Base-by-base conservation (phyloP, 352 stramenopile species). In the Pythium monospermum region DNA sequence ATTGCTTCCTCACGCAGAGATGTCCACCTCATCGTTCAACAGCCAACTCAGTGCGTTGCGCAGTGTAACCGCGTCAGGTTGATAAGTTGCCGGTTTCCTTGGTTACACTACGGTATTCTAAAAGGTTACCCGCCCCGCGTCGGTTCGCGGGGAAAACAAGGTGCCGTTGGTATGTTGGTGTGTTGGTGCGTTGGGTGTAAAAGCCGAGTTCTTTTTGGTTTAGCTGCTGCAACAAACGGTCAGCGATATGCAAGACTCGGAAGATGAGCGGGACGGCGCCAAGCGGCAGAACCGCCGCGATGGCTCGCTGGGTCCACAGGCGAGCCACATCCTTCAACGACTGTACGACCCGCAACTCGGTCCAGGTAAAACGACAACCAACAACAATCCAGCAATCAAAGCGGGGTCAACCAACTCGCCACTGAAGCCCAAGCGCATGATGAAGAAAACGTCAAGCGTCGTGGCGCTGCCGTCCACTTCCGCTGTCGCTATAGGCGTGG, bases 311-410 rank as follows among this genome's bases (percentile, higher is more conserved):
- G 76, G 72, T 1, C 72, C 74, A 8, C 72, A 85, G 49, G 57
- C 72, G 19, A 83, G 45, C 27, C 59, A 85, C 31, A 87, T 87
- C 49, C 58, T 85, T 28, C 76, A 87, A 57, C 70, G 76, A 13
- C 53, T 87, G 2, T 87, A 87, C 25, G 76, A 85, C 37, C 76
- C 76, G 4, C 72, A 83, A 25, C 59, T 85, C 23, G 76, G 72
- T 0, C 68, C 74, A 25, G 59, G 39, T 12, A 28, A 33, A 12
- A 15, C n/a, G 16, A 4, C n/a, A 19, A 41, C 5, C 13, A 21
- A 13, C 42, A 41, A 19, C 13, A 21, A 13, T 26, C 7, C 30
- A 27, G 30, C 27, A 15, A 22, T 19, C 11, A 26, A n/a, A n/a
- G 36, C 36, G 6, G 31, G 33, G 10, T 23, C 35, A 40, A 40